These are phyloP conservation scores for Pyrenochaeta sp. DNA, from an alignment of 2,329 filamentous ascomycete species.

Conservation along the genomic window DNA sequence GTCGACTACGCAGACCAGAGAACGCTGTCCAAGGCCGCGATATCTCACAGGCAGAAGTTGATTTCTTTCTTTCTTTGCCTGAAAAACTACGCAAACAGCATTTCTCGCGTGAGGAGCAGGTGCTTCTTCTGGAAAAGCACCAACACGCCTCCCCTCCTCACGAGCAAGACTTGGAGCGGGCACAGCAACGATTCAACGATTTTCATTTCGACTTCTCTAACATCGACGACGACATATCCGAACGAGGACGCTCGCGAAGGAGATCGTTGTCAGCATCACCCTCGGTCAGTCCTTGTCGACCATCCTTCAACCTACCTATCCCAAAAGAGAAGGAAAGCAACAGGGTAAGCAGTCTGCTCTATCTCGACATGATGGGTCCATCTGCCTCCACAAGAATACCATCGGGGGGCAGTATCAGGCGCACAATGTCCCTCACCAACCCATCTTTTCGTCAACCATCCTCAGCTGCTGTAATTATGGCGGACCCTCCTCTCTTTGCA, in stretches of 20 bases:
- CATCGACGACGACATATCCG: constrained; percentile 6
- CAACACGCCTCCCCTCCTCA: constrained; percentile 24
- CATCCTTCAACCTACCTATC: constrained; percentile 16
- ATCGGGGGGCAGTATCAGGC: constrained; percentile 52
- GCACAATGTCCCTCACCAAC: constrained; percentile 76
- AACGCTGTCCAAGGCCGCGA: constrained; percentile 39
- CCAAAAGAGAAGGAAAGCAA: constrained; percentile 26
- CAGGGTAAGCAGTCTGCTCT: constrained; percentile 31
- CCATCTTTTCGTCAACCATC: constrained; percentile 66
- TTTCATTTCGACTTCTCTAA: constrained; percentile 41
- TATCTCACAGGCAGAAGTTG: constrained; percentile 64
- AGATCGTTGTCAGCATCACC: constrained; percentile 26
- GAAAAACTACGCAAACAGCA: constrained; percentile 76
- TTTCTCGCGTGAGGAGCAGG: constrained; percentile 76
- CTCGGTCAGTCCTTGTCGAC: constrained; percentile 29
- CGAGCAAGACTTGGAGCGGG: constrained; percentile 23
- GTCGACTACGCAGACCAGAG: constrained; percentile 47
- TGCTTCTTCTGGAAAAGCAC: constrained; percentile 59
- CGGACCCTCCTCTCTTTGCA: constrained; percentile 49
- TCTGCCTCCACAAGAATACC: constrained; percentile 30
- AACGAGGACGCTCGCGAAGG: constrained; percentile 25
- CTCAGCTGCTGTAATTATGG: constrained; percentile 55
- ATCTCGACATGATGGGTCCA: constrained; percentile 39
- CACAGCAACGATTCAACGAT: constrained; percentile 42
- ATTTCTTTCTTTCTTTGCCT: constrained; percentile 75